Base-by-base conservation (phyloP, 140 eudicot species). In the Cichorium intybus region DNA sequence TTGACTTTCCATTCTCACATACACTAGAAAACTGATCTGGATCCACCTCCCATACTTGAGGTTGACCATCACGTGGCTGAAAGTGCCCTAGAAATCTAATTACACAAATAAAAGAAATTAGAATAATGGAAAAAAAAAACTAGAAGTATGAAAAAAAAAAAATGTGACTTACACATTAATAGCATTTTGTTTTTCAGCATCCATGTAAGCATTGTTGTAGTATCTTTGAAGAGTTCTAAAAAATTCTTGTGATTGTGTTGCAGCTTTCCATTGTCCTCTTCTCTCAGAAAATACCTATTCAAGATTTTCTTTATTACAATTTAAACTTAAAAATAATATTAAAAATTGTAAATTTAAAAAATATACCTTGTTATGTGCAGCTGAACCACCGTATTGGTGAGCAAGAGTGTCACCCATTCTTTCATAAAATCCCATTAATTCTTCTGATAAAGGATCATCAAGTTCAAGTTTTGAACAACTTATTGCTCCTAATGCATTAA, bases 341-440 rank as follows among this genome's bases (percentile, higher is more conserved):
- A 10, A 10, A 7, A 14, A 5, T 4, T 23, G 5, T 3, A 62
- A 15, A 11, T 17, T 24, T 22, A 24, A 50, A 15, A 29, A 54
- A 26, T 24, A 62, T 62, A 84, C 95, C 95, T 84, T 90, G 77
- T 87, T 90, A 75, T 90, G 95, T 46, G 97, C 90, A 58, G 97
- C 95, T 7, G 95, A 90, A 50, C 97, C 95, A 55, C 97, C 88
- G 56, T 90, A 90, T 29, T 90, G 95, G 66, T 81, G 94, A 27
- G 95, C 95, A 66, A 90, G 90, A n/a, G 95, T 90, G 62, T 90
- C 97, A 10, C 97, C 95, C 97, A 89, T 89, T 43, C 77, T 81
- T 81, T 89, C 97, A 81, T 89, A 89, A 66, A 74, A 81, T 54
- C 84, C 78, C 97, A 89, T 89, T 56, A 89, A 77, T 39, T 81